Percentiles rank a stretch among this genome's conserved stretches.
Evolutionary conservation across 805 yeast species (phyloP).

Genomic region (Monosporozyma servazzii): DNA sequence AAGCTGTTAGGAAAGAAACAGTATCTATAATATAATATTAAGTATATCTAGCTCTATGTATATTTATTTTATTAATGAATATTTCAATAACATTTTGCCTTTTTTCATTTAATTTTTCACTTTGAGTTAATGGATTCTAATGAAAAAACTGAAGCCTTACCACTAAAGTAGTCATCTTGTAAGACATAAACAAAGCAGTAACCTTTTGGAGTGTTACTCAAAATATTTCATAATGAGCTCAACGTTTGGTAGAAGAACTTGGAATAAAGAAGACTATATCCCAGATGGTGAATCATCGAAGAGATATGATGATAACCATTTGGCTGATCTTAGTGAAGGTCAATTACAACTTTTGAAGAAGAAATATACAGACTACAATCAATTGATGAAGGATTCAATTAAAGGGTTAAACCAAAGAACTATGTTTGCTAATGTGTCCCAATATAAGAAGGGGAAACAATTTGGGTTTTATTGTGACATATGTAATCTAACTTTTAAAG

Average conservation of each 20-base stretch:
- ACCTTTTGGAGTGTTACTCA: too few relatives aligned
- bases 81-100: background rate
- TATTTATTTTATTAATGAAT: background rate
- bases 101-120: background rate
- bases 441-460: slow-evolving; percentile 41
- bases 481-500: slow-evolving; percentile 75
- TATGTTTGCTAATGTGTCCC: slow-evolving; percentile 23
- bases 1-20: slow-evolving; percentile 9
- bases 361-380: slow-evolving; percentile 19
- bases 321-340: background rate
- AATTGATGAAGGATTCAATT: slow-evolving; percentile 19
- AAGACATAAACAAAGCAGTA: background rate
- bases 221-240: slow-evolving; percentile 10
- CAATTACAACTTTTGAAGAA: slow-evolving; percentile 10
- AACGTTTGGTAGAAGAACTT: slow-evolving; percentile 52
- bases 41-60: background rate
- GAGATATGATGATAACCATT: slow-evolving; percentile 5
- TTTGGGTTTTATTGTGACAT: slow-evolving; percentile 80
- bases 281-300: slow-evolving; percentile 19
- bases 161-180: background rate
- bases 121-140: background rate
- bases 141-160: background rate
- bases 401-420: slow-evolving; percentile 29
- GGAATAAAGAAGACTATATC: slow-evolving; percentile 67
- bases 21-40: background rate